These are phyloP conservation scores for Aegilops sharonensis DNA, from an alignment of 176 grass and related monocot species.

Conservation along the genomic window DNA sequence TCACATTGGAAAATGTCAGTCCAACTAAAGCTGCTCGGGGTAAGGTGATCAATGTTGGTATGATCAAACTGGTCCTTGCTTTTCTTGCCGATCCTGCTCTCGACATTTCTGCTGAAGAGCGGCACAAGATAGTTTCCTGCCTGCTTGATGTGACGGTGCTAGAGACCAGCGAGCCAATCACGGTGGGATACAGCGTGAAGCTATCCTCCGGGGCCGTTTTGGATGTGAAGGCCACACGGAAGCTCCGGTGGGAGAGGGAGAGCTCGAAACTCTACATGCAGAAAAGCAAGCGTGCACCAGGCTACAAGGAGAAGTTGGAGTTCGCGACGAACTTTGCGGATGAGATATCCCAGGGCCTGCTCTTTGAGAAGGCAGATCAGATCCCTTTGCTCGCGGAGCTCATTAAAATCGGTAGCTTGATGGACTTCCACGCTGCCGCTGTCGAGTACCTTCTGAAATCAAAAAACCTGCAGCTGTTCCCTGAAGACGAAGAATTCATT, in stretches of 20 bases:
- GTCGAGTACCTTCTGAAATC: conserved; percentile 58
- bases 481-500: conserved; percentile 60
- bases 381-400: conserved; percentile 48
- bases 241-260: conserved; percentile 62
- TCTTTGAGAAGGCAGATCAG: conserved; percentile 48
- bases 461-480: conserved; percentile 63
- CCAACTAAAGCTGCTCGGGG: not conserved
- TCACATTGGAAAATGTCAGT: not conserved
- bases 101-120: conserved; percentile 30
- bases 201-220: conserved; percentile 29
- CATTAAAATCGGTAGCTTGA: conserved; percentile 46
- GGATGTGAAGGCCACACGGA: conserved; percentile 29
- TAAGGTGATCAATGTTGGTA: conserved; percentile 33
- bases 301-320: conserved; percentile 42
- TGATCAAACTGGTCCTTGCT: conserved; percentile 42
- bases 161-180: conserved; percentile 41
- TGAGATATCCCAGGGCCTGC: conserved; percentile 57
- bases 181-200: conserved; percentile 41
- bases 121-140: conserved; percentile 36
- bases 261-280: conserved; percentile 39
- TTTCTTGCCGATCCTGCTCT: conserved; percentile 47
- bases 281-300: not conserved
- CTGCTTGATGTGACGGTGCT: conserved; percentile 45
- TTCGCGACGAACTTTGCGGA: conserved; percentile 55
- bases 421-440: conserved; percentile 50